These are phyloP conservation scores for Aethionema arabicum DNA, from an alignment of 345 rosid species.

Conservation along the genomic window DNA sequence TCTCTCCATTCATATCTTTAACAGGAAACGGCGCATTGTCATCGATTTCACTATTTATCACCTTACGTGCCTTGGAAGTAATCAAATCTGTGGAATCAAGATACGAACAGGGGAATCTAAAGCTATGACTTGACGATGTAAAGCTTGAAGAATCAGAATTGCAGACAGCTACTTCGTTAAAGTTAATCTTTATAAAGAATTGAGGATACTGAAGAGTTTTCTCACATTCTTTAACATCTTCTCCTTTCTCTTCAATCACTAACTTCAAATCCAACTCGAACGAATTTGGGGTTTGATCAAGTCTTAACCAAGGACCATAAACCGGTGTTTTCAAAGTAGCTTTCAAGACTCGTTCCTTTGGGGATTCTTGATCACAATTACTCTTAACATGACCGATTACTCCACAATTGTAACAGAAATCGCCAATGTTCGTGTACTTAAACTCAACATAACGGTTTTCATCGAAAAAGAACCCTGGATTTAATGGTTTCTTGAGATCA, in stretches of 20 bases:
- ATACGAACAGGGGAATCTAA: constrained; percentile 29
- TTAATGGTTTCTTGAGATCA: constrained; percentile 31
- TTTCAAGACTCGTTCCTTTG: constrained; percentile 16
- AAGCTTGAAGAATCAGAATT: neutral
- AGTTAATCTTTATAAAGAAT: constrained; percentile 21
- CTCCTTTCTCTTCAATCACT: neutral
- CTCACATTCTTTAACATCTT: neutral
- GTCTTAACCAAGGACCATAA: constrained; percentile 30
- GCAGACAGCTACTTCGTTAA: neutral
- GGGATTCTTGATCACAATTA: neutral
- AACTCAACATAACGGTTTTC: constrained; percentile 18
- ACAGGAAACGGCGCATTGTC: constrained; percentile 6
- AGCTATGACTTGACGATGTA: neutral
- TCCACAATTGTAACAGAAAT: constrained; percentile 32
- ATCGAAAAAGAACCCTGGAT: constrained; percentile 9
- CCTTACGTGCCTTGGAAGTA: constrained; percentile 6
- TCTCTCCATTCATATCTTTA: neutral
- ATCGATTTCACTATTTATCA: constrained; percentile 5
- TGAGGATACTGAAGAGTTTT: constrained; percentile 23
- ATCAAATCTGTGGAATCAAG: constrained; percentile 6
- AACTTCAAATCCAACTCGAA: neutral
- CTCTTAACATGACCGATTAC: constrained; percentile 13
- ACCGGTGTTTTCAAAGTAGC: constrained; percentile 19
- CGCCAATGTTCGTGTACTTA: neutral
- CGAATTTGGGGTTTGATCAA: neutral